phyloP scores from a whole-genome alignment of 2,329 filamentous ascomycete species.

The Tothia fuscella region DNA sequence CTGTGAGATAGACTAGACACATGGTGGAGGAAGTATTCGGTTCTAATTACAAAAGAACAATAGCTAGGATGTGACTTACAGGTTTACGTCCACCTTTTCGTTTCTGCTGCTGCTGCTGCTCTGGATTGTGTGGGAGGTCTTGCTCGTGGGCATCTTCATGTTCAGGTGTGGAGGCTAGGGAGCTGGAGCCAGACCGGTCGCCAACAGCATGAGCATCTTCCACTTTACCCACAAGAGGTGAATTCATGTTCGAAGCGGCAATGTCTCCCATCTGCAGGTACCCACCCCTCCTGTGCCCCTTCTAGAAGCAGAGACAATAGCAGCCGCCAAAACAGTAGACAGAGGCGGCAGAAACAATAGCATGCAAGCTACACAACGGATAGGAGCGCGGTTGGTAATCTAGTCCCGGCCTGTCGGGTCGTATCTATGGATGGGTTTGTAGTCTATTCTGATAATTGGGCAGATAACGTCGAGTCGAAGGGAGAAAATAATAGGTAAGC shows the following conservation, averaged over 20 bases:
- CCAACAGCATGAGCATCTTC: slow-evolving; percentile 31
- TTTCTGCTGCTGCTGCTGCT: slow-evolving; percentile 54
- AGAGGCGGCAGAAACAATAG: slow-evolving; percentile 4
- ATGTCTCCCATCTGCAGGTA: slow-evolving; percentile 40
- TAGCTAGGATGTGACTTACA: slow-evolving; percentile 51
- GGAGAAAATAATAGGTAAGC: slow-evolving; percentile 31
- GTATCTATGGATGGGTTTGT: slow-evolving; percentile 2
- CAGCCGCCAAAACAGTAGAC: slow-evolving; percentile 14
- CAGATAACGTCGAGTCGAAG: slow-evolving; percentile 32
- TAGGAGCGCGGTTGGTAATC: slow-evolving; percentile 17
- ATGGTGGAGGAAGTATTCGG: slow-evolving; percentile 5
- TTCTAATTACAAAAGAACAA: too few species aligned
- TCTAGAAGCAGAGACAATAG: slow-evolving; percentile 9
- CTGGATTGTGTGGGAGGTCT: slow-evolving; percentile 26
- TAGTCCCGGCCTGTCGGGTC: slow-evolving; percentile 2
- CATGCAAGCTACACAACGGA: background rate
- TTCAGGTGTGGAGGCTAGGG: slow-evolving; percentile 37
- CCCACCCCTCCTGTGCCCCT: slow-evolving; percentile 18
- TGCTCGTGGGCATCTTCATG: slow-evolving; percentile 25
- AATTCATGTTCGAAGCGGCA: slow-evolving; percentile 29
- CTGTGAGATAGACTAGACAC: too few species aligned
- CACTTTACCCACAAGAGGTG: slow-evolving; percentile 26
- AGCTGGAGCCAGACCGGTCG: slow-evolving; percentile 28
- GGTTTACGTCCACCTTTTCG: slow-evolving; percentile 96
- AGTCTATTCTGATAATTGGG: slow-evolving; percentile 27